These are phyloP conservation scores for Petrea volubilis DNA, from an alignment of 257 asterid genomes.

Conservation along the genomic window DNA sequence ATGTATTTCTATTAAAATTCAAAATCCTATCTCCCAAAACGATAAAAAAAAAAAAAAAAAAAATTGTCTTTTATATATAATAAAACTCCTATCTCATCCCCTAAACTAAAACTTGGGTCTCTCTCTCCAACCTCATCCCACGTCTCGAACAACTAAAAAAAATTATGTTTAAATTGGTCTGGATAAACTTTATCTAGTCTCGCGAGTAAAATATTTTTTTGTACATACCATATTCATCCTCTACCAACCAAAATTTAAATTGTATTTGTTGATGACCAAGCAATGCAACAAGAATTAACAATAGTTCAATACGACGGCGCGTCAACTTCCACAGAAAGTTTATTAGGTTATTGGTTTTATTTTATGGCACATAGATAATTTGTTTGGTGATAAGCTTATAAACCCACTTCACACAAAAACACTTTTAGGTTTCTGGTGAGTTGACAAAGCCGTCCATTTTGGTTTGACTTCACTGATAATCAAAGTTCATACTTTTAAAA, in stretches of 20 bases:
- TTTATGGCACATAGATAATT: conserved; percentile 2
- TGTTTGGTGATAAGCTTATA: conserved; percentile 22
- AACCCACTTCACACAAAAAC: conserved; percentile 26
- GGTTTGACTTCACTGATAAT: conserved; percentile 26
- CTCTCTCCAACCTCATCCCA: no score
- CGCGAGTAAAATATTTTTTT: not conserved
- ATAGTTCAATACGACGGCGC: conserved; percentile 9
- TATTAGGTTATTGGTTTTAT: conserved; percentile 9
- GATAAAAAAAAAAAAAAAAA: no score
- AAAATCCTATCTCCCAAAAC: no score
- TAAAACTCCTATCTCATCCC: no score
- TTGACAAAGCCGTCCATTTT: not conserved
- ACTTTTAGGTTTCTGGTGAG: conserved; percentile 21
- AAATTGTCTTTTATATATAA: no score
- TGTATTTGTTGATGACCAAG: not conserved
- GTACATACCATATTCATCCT: not conserved
- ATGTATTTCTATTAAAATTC: no score
- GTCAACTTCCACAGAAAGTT: conserved; percentile 12
- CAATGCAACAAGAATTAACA: conserved; percentile 17
- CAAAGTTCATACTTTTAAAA: not conserved
- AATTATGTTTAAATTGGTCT: no score
- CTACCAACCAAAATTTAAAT: not conserved
- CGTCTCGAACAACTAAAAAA: no score
- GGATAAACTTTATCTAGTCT: no score
- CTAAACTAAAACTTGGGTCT: no score